Evolutionary conservation across 108 stramenopile species (phyloP).

Genomic region (Bacterosira constricta): DNA sequence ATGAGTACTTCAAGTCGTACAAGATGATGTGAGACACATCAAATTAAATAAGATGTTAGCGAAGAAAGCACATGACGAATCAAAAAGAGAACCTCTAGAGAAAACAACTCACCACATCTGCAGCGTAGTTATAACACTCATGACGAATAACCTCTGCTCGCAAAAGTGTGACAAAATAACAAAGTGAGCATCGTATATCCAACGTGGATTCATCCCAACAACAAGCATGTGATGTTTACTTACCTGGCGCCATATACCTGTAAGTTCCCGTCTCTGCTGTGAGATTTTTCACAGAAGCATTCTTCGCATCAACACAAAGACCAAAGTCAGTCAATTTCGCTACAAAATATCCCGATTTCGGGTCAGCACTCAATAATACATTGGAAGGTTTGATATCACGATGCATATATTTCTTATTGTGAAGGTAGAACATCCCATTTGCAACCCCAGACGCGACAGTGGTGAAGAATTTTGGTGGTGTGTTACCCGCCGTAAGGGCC

Average conservation of each 20-base stretch:
- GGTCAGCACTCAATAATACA: slow-evolving; percentile 57
- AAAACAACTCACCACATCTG: too few species aligned
- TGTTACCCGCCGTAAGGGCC: slow-evolving; percentile 44
- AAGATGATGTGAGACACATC: too few species aligned
- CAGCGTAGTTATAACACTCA: slow-evolving; percentile 59
- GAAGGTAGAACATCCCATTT: slow-evolving; percentile 68
- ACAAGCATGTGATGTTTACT: background rate
- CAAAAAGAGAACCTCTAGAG: too few species aligned
- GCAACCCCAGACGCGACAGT: slow-evolving; percentile 56
- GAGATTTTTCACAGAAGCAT: slow-evolving; percentile 14
- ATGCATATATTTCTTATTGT: slow-evolving; percentile 60
- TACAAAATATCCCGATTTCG: slow-evolving; percentile 49
- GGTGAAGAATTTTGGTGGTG: slow-evolving; percentile 66
- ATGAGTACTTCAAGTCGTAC: too few species aligned
- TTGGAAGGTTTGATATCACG: slow-evolving; percentile 72
- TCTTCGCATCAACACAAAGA: slow-evolving; percentile 46
- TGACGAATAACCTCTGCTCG: slow-evolving; percentile 79
- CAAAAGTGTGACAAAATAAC: too few species aligned
- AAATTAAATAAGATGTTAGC: too few species aligned
- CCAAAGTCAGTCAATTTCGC: slow-evolving; percentile 83
- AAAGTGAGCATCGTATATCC: too few species aligned
- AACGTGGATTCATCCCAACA: too few species aligned
- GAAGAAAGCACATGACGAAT: too few species aligned
- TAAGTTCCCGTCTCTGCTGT: slow-evolving; percentile 84
- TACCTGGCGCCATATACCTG: slow-evolving; percentile 50